Evolutionary conservation across 116 monocot species (phyloP).

Genomic region (Phalaenopsis hybrid): DNA sequence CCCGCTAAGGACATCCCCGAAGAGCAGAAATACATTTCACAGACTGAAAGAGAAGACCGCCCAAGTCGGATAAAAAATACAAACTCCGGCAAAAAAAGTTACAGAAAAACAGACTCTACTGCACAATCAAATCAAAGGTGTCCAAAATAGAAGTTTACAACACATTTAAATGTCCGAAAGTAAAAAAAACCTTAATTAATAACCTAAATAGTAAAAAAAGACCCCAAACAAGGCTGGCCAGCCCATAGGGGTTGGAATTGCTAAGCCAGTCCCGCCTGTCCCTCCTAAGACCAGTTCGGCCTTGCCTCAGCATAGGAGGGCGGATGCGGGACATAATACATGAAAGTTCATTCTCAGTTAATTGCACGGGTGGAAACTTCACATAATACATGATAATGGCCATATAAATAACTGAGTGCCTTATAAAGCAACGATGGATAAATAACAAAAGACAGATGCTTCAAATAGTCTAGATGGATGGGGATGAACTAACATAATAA

Average conservation of each 20-base stretch:
- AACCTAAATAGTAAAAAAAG: too few relatives aligned
- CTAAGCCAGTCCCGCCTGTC: not conserved
- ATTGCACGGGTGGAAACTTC: not conserved
- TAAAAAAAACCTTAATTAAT: too few relatives aligned
- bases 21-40: not conserved
- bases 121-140: too few relatives aligned
- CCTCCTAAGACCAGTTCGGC: too few relatives aligned
- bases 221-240: too few relatives aligned
- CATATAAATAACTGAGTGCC: not conserved
- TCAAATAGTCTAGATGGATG: not conserved
- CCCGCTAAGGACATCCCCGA: not conserved
- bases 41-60: not conserved
- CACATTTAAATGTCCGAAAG: too few relatives aligned
- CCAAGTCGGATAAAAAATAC: too few relatives aligned
- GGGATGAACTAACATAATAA: slow-evolving; percentile 64
- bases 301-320: too few relatives aligned
- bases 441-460: slow-evolving; percentile 3
- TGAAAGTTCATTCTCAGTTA: not conserved
- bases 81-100: too few relatives aligned
- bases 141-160: too few relatives aligned
- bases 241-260: too few relatives aligned
- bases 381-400: not conserved
- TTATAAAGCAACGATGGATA: not conserved
- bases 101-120: too few relatives aligned
- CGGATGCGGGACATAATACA: not conserved